A percentile compares a stretch with the other conserved stretches of the same genome.
Conservation (phyloP, 495 filamentous ascomycete genomes). For the Tuber melanosporum region DNA sequence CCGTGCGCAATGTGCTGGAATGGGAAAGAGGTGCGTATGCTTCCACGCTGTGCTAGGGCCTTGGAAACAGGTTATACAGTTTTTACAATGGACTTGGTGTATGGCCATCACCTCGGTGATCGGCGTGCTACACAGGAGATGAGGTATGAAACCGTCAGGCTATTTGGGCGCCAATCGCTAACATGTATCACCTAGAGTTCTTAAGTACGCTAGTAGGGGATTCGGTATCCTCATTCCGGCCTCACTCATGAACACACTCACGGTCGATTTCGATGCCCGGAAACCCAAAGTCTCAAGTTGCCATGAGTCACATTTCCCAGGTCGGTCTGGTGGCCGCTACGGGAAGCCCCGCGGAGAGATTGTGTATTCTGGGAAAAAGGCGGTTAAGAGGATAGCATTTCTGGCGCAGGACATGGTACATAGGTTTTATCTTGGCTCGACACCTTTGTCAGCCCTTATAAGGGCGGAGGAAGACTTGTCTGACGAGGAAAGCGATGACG, state of each 20-base stretch:
- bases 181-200: slow-evolving; percentile 19
- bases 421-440: slow-evolving; percentile 29
- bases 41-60: slow-evolving; percentile 43
- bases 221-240: slow-evolving; percentile 43
- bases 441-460: neutral
- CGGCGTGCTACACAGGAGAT: slow-evolving; percentile 41
- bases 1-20: slow-evolving; percentile 44
- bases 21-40: slow-evolving; percentile 42
- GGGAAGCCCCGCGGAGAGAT: neutral
- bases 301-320: neutral
- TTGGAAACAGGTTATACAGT: slow-evolving; percentile 44
- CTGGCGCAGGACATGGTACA: slow-evolving; percentile 39
- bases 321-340: neutral
- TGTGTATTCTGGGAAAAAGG: slow-evolving; percentile 41
- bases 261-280: slow-evolving; percentile 13
- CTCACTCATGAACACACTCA: slow-evolving; percentile 39
- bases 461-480: neutral
- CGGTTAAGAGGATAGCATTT: slow-evolving; percentile 41
- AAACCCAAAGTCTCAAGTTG: neutral
- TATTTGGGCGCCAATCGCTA: neutral
- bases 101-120: slow-evolving; percentile 43
- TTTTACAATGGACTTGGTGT: slow-evolving; percentile 44
- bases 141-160: neutral
- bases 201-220: slow-evolving; percentile 43
- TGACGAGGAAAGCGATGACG: slow-evolving; percentile 16